Percentiles rank a stretch among this genome's conserved stretches.
phyloP scores from a whole-genome alignment of 176 grass and related monocot species.

The Musa troglodytarum region DNA sequence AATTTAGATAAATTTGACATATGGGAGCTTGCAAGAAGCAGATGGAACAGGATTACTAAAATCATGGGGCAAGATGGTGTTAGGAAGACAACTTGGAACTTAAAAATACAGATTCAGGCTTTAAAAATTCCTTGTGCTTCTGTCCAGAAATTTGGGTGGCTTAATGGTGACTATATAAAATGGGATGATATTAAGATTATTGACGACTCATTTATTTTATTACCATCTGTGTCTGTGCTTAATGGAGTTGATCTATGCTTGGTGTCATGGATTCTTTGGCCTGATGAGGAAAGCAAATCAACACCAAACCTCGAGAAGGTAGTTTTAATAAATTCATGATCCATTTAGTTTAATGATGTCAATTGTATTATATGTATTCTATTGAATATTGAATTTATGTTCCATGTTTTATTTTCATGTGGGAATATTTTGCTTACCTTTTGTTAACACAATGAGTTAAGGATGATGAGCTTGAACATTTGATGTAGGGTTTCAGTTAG shows the following conservation, averaged over 20 bases:
- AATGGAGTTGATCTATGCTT: constrained; percentile 70
- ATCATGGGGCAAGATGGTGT: constrained; percentile 57
- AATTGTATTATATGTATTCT: not conserved
- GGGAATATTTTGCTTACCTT: not conserved
- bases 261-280: constrained; percentile 76
- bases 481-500: not conserved
- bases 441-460: not conserved
- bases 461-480: not conserved
- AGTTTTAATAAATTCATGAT: not conserved
- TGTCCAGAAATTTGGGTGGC: constrained; percentile 53
- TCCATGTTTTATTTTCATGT: not conserved
- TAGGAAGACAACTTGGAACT: constrained; percentile 78
- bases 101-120: constrained; percentile 88
- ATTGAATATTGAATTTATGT: not conserved
- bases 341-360: not conserved
- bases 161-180: constrained; percentile 43
- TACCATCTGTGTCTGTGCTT: constrained; percentile 54
- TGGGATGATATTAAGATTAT: constrained; percentile 48
- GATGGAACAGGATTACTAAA: constrained; percentile 57
- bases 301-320: constrained; percentile 88
- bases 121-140: constrained; percentile 67
- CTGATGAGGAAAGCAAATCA: constrained; percentile 85
- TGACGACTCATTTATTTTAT: constrained; percentile 55
- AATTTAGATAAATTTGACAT: constrained; percentile 37
- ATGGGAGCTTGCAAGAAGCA: constrained; percentile 42